phyloP scores from a whole-genome alignment of 495 filamentous ascomycete species.

The Physcia stellaris region DNA sequence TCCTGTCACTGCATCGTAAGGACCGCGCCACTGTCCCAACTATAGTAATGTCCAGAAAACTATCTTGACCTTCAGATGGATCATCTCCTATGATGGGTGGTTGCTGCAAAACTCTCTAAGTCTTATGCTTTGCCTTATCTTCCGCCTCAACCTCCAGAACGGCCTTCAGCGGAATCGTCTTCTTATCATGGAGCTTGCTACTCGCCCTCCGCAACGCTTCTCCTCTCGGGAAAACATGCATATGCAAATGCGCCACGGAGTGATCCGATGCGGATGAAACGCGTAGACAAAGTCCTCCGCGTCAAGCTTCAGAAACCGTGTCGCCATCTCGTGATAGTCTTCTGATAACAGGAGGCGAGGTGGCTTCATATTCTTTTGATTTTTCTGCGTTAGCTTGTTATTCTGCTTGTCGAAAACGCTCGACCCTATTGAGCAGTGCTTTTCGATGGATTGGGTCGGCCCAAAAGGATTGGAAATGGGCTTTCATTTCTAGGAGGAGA shows the following conservation, averaged over 20 bases:
- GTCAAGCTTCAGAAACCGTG: constrained; percentile 3
- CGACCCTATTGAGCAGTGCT: constrained; percentile 6
- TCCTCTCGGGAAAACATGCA: constrained; percentile 19
- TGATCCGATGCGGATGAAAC: constrained; percentile 18
- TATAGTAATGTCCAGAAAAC: no score
- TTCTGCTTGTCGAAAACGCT: constrained; percentile 11
- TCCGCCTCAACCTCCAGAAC: constrained; percentile 10
- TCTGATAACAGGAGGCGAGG: neutral
- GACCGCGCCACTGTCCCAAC: no score
- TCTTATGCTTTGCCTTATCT: no score
- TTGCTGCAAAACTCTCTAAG: no score
- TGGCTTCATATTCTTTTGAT: neutral
- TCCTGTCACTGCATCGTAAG: no score
- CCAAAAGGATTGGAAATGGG: constrained; percentile 16
- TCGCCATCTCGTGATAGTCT: constrained; percentile 2
- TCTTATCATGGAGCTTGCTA: constrained; percentile 16
- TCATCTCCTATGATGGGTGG: no score
- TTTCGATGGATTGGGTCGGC: neutral
- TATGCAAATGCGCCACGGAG: constrained; percentile 20
- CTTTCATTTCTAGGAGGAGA: constrained; percentile 17
- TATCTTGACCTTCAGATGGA: no score
- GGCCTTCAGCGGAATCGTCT: constrained; percentile 17
- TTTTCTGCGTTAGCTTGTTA: neutral
- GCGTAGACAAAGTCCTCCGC: constrained; percentile 19
- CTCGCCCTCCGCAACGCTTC: constrained; percentile 9